These are phyloP conservation scores for Neocucurbitaria cava DNA, from an alignment of 2,329 filamentous ascomycete species.

Conservation along the genomic window DNA sequence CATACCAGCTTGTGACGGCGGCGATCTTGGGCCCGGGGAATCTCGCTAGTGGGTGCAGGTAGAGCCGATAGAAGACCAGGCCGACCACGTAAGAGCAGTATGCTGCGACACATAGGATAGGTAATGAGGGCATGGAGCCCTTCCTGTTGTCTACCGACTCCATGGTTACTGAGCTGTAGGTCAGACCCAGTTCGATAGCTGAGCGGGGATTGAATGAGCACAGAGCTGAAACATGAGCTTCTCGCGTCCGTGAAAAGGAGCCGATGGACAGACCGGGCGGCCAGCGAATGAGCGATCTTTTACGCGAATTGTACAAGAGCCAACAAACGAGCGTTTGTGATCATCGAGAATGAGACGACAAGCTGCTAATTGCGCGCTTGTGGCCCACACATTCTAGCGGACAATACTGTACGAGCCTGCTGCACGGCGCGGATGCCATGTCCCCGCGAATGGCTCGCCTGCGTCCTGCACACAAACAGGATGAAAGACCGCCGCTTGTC, in stretches of 20 bases:
- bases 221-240: slow-evolving; percentile 16
- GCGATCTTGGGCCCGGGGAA: slow-evolving; percentile 53
- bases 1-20: slow-evolving; percentile 42
- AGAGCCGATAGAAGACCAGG: slow-evolving; percentile 48
- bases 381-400: neutral
- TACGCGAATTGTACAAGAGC: neutral
- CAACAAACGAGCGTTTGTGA: too few species aligned
- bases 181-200: slow-evolving; percentile 1
- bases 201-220: slow-evolving; percentile 1
- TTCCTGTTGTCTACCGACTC: slow-evolving; percentile 5
- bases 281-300: neutral
- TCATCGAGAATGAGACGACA: too few species aligned
- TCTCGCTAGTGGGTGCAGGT: slow-evolving; percentile 54
- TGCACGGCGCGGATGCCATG: neutral
- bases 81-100: slow-evolving; percentile 24
- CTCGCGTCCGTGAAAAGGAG: neutral
- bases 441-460: neutral
- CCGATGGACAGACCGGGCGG: neutral
- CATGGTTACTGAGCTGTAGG: slow-evolving; percentile 17
- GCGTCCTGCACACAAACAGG: neutral
- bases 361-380: too few species aligned
- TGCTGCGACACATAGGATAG: slow-evolving; percentile 14
- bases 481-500: slow-evolving; percentile 1
- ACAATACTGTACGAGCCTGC: neutral
- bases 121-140: slow-evolving; percentile 12